phyloP scores from a whole-genome alignment of 345 rosid genomes.

The Lepidium didymum region DNA sequence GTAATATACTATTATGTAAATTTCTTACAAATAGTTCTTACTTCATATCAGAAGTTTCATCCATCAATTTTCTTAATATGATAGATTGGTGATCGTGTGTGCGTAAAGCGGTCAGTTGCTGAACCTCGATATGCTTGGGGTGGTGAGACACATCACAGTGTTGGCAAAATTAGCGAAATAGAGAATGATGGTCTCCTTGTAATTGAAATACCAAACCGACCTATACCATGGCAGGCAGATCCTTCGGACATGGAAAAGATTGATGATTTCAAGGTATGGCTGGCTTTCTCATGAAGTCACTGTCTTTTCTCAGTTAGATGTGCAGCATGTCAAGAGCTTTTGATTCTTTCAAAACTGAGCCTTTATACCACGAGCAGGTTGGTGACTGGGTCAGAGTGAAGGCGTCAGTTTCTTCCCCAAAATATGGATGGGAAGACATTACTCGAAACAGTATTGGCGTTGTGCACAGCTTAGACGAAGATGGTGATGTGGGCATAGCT shows the following conservation, averaged over 20 bases:
- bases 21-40: conserved; percentile 6
- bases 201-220: conserved; percentile 89
- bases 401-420: conserved; percentile 91
- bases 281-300: conserved; percentile 10
- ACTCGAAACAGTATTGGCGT: conserved; percentile 75
- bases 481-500: conserved; percentile 89
- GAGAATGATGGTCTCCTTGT: conserved; percentile 92
- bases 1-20: conserved; percentile 34
- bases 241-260: conserved; percentile 99
- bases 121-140: conserved; percentile 99
- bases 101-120: conserved; percentile 96
- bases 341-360: conserved; percentile 9
- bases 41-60: neutral
- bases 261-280: conserved; percentile 83
- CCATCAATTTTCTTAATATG: conserved; percentile 24
- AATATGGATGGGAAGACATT: conserved; percentile 95
- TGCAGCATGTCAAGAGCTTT: neutral
- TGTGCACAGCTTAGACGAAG: conserved; percentile 91
- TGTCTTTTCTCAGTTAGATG: conserved; percentile 5
- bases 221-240: conserved; percentile 93
- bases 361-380: conserved; percentile 46
- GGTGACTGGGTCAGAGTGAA: conserved; percentile 97
- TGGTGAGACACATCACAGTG: conserved; percentile 99
- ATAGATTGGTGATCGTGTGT: conserved; percentile 88
- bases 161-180: conserved; percentile 84